Evolutionary conservation across 352 stramenopile species (phyloP), one percentile per base, ranked within the genome.

Genomic region (Globisporangium cederbergense): DNA sequence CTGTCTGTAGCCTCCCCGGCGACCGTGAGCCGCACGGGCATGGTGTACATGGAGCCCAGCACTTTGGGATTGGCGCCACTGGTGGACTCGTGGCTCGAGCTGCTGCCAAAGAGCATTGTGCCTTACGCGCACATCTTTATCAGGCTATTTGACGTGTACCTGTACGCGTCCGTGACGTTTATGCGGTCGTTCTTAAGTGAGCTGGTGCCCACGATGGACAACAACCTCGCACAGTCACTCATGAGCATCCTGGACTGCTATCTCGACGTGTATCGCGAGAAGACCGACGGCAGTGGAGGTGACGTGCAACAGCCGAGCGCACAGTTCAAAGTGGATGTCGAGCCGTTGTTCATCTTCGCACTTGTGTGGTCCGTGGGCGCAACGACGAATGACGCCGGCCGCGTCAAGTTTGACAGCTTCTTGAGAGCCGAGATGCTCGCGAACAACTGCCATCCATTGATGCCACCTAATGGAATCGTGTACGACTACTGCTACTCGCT

Each of bases 1-100:
- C 74, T 98, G 1, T 93, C 83, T 0, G 93, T 98, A 1, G 95
- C 95, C 18, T 98, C 93, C 3, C 95, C 95, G 0, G 95, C 95
- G 38, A 98, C 95, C 3, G 95, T 98, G 10, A 97, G 87, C 51
- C 92, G 95, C 2, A 97, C 96, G 1, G 95, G 95, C 13, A 98
- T 98, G 84, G 96, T 98, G 32, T 98, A 98, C 78, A 98, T 98
- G 93, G 93, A 98, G 65, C 93, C 95, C 0, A 96, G 86, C 32
- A 95, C 90, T 2, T 78, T 98, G 13, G 95, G 95, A 0, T 76
- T 96, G 2, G 86, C 85, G 2, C 79, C 93, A 18, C 65, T 98
- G 2, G 79, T 98, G 0, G 84, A 97, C 58, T 96, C 82, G 25
- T 98, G 95, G 95, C 63, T 98, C 1, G 83, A 94, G 30, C 49